Evolutionary conservation across 225 moss, liverwort and hornwort species (phyloP), one percentile per base, ranked within the genome.

Genomic region (Pseudisothecium myosuroides): DNA sequence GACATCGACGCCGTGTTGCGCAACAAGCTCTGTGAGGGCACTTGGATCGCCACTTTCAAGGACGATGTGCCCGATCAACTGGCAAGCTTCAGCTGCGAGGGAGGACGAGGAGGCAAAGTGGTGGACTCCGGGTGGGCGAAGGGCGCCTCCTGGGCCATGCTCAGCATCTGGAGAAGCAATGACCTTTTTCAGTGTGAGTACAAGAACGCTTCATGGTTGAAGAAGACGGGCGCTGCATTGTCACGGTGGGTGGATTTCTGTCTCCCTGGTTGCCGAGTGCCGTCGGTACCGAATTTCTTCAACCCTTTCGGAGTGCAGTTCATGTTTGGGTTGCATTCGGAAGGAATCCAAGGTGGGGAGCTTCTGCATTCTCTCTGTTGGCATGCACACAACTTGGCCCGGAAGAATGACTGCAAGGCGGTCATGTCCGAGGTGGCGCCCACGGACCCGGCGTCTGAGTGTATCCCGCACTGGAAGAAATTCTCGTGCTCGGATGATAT

Each of bases 141-240:
- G 22, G 90, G 93, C 7, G 66, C 88, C 43, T 95, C 97, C 2
- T 98, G 98, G 98, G 97, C 98, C 8, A 95, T 98, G 83, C 90
- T 98, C 12, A 97, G 97, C 64, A 80, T 98, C 28, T 98, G 98
- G 98, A 95, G 95, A 89, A 97, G 97, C 83, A 97, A 98, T n/a
- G 98, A 98, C 72, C 89, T 95, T 24, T 98, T 97, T 68, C 96
- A 88, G 88, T 91, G 96, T 15, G 96, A 98, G 83, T 91, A 97
- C 56, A 95, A 92, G 54, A 97, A 97, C 52, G 97, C 95, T 1
- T 95, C 96, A 1, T 89, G 96, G 90, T 81, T 93, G 55, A 93
- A 94, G 75, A 93, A 95, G n/a, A 95, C 95, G 32, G 93, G 93
- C 11, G 96, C 98, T 10, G 94, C 95, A 58, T 80, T 96, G 41